Evolutionary conservation across 2,329 filamentous ascomycete genomes (phyloP).

Genomic region (Epichloe elymi): DNA sequence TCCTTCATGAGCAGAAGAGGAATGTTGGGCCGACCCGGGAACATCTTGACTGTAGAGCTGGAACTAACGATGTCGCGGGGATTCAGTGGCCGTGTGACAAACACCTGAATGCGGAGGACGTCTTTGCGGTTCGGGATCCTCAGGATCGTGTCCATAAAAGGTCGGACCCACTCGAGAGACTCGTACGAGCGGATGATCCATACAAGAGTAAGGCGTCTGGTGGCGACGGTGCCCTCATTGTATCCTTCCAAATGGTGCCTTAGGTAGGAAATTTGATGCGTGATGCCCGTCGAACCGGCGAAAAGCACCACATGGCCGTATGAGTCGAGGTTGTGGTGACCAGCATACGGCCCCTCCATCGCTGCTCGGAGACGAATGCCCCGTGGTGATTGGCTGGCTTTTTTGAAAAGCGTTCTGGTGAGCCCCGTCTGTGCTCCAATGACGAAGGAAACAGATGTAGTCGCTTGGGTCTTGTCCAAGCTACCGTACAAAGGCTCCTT

Average conservation of each 20-base stretch:
- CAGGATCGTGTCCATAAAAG: slow-evolving; percentile 67
- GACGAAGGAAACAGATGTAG: slow-evolving; percentile 60
- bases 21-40: slow-evolving; percentile 77
- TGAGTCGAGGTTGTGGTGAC: slow-evolving; percentile 73
- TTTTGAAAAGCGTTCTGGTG: slow-evolving; percentile 68
- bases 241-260: slow-evolving; percentile 61
- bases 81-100: slow-evolving; percentile 77
- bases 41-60: slow-evolving; percentile 77
- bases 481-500: slow-evolving; percentile 25
- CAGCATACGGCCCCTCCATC: slow-evolving; percentile 81
- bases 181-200: slow-evolving; percentile 90
- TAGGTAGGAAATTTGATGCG: slow-evolving; percentile 83
- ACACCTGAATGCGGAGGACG: slow-evolving; percentile 74
- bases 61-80: slow-evolving; percentile 69
- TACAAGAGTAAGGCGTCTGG: slow-evolving; percentile 67
- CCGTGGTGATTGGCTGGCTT: slow-evolving; percentile 41
- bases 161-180: slow-evolving; percentile 83
- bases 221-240: slow-evolving; percentile 60
- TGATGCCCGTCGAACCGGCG: slow-evolving; percentile 87
- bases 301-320: slow-evolving; percentile 88
- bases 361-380: slow-evolving; percentile 55
- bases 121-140: slow-evolving; percentile 70
- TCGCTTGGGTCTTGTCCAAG: slow-evolving; percentile 26
- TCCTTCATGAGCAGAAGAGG: slow-evolving; percentile 69
- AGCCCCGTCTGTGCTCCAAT: slow-evolving; percentile 81